A percentile compares a stretch with the other conserved stretches of the same genome.
phyloP scores from a whole-genome alignment of 1,284 basidiomycete genomes.

The Gymnopus androsaceus region DNA sequence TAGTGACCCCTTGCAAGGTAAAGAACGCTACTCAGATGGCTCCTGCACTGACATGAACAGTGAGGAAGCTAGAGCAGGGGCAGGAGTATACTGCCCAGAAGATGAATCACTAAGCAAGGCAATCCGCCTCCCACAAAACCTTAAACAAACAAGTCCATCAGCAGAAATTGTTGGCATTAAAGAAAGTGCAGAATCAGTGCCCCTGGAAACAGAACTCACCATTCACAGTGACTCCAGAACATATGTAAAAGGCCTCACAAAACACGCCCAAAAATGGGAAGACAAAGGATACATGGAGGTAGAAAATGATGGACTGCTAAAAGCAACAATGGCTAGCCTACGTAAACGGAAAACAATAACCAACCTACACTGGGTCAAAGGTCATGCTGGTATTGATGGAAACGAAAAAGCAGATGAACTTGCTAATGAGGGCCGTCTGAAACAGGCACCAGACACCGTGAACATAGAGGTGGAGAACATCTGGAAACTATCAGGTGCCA shows the following conservation, averaged over 20 bases:
- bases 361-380: no score
- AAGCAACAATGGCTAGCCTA: conserved; percentile 8
- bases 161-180: background rate
- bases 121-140: background rate
- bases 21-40: background rate
- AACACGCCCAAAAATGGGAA: conserved; percentile 16
- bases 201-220: background rate
- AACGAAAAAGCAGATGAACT: conserved; percentile 21
- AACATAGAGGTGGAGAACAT: background rate
- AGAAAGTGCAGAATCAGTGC: background rate
- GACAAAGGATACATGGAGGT: conserved; percentile 20
- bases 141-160: background rate
- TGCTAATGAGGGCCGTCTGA: background rate
- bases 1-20: background rate
- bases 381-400: no score
- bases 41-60: background rate
- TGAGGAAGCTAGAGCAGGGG: background rate
- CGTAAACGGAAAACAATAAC: conserved; percentile 15
- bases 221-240: conserved; percentile 15
- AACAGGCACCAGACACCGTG: background rate
- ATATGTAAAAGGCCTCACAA: conserved; percentile 16
- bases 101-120: background rate
- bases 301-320: conserved; percentile 2
- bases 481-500: conserved; percentile 17
- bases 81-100: background rate